Conservation (phyloP, 768 basidiomycete species). For the Candolleomyces aberdarensis region DNA sequence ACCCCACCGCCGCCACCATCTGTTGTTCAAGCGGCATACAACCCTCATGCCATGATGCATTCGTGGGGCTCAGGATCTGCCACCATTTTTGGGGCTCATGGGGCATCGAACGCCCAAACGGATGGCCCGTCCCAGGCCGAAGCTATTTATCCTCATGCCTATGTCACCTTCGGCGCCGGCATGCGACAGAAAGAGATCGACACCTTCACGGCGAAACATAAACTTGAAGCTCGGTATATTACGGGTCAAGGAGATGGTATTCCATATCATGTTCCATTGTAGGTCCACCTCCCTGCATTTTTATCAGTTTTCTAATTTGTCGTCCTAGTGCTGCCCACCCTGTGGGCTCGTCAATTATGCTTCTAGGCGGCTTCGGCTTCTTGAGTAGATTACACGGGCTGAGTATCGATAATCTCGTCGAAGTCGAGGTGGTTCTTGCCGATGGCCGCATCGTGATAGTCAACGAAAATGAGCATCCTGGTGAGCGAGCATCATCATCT, state of each 20-base stretch:
- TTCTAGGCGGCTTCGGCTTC: conserved; percentile 88
- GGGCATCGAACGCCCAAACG: conserved; percentile 23
- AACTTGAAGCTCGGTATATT: conserved; percentile 55
- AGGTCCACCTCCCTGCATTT: conserved; percentile 24
- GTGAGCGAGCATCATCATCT: conserved; percentile 29
- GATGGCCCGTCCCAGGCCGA: conserved; percentile 44
- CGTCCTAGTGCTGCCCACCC: conserved; percentile 68
- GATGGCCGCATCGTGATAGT: conserved; percentile 84
- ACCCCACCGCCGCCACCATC: conserved; percentile 26
- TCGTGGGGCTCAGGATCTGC: conserved; percentile 30
- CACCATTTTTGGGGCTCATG: conserved; percentile 22
- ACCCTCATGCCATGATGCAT: conserved; percentile 32
- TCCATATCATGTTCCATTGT: conserved; percentile 83
- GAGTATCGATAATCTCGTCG: conserved; percentile 86
- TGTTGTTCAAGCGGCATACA: conserved; percentile 30
- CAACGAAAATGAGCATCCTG: conserved; percentile 68
- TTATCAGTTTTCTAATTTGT: background rate
- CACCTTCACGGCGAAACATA: conserved; percentile 64
- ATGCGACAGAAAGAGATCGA: conserved; percentile 80
- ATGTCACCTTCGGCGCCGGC: conserved; percentile 85
- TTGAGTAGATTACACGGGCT: conserved; percentile 79
- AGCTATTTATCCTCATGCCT: conserved; percentile 68
- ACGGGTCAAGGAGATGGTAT: conserved; percentile 50
- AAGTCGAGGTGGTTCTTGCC: conserved; percentile 88
- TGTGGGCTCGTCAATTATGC: conserved; percentile 74